Percentiles rank a stretch among this genome's conserved stretches.
Evolutionary conservation across 768 basidiomycete genomes (phyloP).

Genomic region (Termitomyces sp.): DNA sequence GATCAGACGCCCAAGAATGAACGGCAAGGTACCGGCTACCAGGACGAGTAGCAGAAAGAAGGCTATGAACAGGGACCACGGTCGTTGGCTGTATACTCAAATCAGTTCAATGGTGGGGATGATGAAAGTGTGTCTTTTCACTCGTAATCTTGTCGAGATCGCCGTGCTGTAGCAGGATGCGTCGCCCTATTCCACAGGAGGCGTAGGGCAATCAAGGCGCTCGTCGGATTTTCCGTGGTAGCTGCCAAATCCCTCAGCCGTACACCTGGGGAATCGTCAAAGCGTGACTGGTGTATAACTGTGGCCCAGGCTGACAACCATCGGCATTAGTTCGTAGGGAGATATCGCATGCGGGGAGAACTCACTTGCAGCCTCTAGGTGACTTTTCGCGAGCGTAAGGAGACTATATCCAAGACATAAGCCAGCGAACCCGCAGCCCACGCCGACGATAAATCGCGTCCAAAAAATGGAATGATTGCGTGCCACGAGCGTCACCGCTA

Average conservation of each 20-base stretch:
- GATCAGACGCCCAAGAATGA: conserved; percentile 31
- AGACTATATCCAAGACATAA: conserved; percentile 25
- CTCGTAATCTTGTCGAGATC: conserved; percentile 28
- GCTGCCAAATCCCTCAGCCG: conserved; percentile 30
- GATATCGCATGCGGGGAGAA: not conserved
- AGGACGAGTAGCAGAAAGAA: conserved; percentile 29
- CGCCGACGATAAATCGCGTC: conserved; percentile 30
- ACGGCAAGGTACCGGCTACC: conserved; percentile 23
- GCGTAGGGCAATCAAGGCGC: conserved; percentile 21
- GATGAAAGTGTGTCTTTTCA: conserved; percentile 13
- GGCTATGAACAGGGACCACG: conserved; percentile 31
- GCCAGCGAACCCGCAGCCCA: conserved; percentile 29
- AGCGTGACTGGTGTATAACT: conserved; percentile 33
- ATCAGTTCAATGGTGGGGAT: not conserved
- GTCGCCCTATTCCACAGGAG: conserved; percentile 29
- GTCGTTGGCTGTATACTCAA: conserved; percentile 20
- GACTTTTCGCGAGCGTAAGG: conserved; percentile 20
- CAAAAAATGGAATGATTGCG: conserved; percentile 29
- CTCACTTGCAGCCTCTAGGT: conserved; percentile 33
- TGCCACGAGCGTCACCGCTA: conserved; percentile 23
- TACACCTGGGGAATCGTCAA: conserved; percentile 24
- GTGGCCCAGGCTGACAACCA: conserved; percentile 34
- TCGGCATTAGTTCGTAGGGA: not conserved
- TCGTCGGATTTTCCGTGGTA: conserved; percentile 23
- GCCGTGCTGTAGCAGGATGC: conserved; percentile 27